These are phyloP conservation scores for Raphanus hybrid DNA, from an alignment of 441 rosid genomes.

Conservation along the genomic window DNA sequence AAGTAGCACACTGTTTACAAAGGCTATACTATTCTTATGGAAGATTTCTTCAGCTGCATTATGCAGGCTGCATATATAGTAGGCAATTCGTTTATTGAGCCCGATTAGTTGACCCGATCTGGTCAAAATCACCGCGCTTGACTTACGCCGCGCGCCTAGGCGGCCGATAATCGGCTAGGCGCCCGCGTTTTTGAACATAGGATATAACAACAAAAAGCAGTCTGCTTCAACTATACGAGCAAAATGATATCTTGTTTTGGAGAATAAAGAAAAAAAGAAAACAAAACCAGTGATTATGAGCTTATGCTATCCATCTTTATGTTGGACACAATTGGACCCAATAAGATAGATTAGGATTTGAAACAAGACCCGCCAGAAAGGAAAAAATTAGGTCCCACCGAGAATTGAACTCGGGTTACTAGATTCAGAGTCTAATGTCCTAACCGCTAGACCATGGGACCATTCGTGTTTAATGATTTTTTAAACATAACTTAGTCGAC, in stretches of 20 bases:
- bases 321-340: not conserved
- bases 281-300: not conserved
- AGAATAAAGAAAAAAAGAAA: not conserved
- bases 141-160: too few relatives aligned
- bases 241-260: not conserved
- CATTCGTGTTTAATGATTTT: not conserved
- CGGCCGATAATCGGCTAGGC: too few relatives aligned
- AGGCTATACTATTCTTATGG: not conserved
- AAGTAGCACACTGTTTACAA: not conserved
- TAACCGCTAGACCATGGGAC: conserved; percentile 68
- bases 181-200: too few relatives aligned
- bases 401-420: conserved; percentile 67
- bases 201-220: not conserved
- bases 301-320: not conserved
- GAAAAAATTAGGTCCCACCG: conserved; percentile 48
- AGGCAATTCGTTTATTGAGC: not conserved
- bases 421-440: conserved; percentile 69
- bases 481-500: too few relatives aligned
- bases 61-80: not conserved
- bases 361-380: not conserved
- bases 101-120: too few relatives aligned
- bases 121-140: too few relatives aligned
- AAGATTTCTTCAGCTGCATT: not conserved
- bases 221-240: not conserved
- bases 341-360: not conserved